Base-by-base conservation (phyloP, 73 alveolate genomes). In the Urostyla sp. region DNA sequence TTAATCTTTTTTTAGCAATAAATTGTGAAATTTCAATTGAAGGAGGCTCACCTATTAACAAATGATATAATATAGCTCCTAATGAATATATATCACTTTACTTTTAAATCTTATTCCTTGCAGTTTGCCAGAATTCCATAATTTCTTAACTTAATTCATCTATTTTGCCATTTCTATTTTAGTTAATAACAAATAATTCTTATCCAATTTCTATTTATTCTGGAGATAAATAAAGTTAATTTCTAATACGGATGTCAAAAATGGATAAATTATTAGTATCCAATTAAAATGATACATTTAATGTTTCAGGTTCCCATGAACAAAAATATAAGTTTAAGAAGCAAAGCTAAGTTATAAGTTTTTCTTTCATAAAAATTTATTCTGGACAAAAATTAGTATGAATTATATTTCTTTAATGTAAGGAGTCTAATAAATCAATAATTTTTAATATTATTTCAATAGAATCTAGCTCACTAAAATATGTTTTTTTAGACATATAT, bases 51-150 rank as follows among this genome's bases (percentile, higher is more conserved):
- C 92, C 92, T 13, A 89, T 59, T 30, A 89, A 45, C 30, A 86
- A 55, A 53, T 84, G 84, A 59, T 50, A 89, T 20, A 89, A 49
- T 3, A 89, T 89, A 5, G 89, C 92, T n/a, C 95, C 95, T 6
- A 89, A 59, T 27, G 90, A 31, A 48, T 85, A 89, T 2, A 89
- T 67, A 45, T 89, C 95, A 50, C 92, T 40, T 23, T 37, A 34
- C 56, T 34, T 67, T 28, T 50, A 61, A 27, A 87, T 72, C 16
- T 73, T 87, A 18, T 34, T 24, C 43, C 44, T 37, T 7, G 67
- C 54, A 2, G 53, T 48, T 26, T 38, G 28, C 23, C 20, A 20
- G 43, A 61, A 81, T 44, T 81, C 84, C 6, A 43, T 32, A 0
- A 60, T 81, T 51, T 83, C 84, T 21, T 77, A 58, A 43, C 72